These are phyloP conservation scores for Jamesozyma rosinii DNA, from an alignment of 805 yeast genomes.

Conservation along the genomic window DNA sequence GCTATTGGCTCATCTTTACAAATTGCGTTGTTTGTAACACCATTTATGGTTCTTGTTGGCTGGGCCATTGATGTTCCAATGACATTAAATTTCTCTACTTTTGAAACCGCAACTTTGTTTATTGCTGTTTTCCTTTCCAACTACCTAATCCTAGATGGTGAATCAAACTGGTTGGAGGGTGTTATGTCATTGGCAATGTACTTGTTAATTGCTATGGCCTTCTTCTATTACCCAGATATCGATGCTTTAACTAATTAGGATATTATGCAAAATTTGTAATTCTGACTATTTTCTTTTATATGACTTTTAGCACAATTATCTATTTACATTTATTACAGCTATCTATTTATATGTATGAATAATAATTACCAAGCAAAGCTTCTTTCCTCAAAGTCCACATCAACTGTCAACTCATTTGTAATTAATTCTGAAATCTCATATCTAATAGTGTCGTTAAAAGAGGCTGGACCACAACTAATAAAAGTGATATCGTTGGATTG, in stretches of 20 bases:
- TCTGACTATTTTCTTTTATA: too few species aligned
- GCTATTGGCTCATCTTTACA: constrained; percentile 95
- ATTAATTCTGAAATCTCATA: constrained; percentile 37
- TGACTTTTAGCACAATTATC: too few species aligned
- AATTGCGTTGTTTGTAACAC: constrained; percentile 90
- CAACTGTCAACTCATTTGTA: constrained; percentile 13
- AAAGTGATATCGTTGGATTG: constrained; percentile 41
- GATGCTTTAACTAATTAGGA: constrained; percentile 7
- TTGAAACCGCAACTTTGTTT: constrained; percentile 88
- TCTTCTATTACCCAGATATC: constrained; percentile 73
- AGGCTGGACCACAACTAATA: constrained; percentile 54
- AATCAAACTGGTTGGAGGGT: constrained; percentile 95
- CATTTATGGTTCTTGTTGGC: constrained; percentile 89
- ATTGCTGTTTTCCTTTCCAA: constrained; percentile 83
- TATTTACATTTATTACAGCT: too few species aligned
- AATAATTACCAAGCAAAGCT: not conserved
- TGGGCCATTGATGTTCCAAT: constrained; percentile 87
- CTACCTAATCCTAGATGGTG: constrained; percentile 84
- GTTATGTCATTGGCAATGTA: constrained; percentile 84
- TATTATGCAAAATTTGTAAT: too few species aligned
- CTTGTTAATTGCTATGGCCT: constrained; percentile 78
- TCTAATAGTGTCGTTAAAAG: constrained; percentile 50
- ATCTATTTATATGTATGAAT: too few species aligned
- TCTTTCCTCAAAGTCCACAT: constrained; percentile 18
- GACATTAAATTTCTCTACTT: constrained; percentile 84